Percentiles rank a stretch among this genome's conserved stretches.
phyloP scores from a whole-genome alignment of 192 early-diverging fungal genomes.

The Coemansia sp. region DNA sequence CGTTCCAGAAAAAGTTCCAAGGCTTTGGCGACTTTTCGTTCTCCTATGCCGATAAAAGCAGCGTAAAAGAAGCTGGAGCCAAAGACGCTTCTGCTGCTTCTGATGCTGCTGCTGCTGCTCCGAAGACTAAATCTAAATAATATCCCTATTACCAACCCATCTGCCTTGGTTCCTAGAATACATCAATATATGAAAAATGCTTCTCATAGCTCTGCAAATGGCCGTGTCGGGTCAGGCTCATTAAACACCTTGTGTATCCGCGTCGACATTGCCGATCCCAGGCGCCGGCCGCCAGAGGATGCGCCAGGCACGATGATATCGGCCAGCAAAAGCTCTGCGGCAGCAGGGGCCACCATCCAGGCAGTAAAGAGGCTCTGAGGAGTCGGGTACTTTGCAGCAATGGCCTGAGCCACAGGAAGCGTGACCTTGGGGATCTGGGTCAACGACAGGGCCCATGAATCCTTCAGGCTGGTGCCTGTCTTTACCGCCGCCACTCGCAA shows the following conservation, averaged over 20 bases:
- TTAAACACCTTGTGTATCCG: slow-evolving; percentile 34
- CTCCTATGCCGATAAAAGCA: slow-evolving; percentile 20
- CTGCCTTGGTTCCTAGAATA: too few species aligned
- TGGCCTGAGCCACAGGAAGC: slow-evolving; percentile 29
- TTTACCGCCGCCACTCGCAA: slow-evolving; percentile 23
- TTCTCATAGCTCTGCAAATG: slow-evolving; percentile 27
- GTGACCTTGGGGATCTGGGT: slow-evolving; percentile 48
- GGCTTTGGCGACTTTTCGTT: slow-evolving; percentile 59
- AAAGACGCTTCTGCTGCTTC: neutral
- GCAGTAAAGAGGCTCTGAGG: slow-evolving; percentile 30
- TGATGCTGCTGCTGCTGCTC: too few species aligned
- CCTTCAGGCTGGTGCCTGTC: slow-evolving; percentile 29
- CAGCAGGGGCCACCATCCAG: slow-evolving; percentile 3
- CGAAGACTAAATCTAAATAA: neutral
- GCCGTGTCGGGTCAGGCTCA: slow-evolving; percentile 25
- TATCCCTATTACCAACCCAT: too few species aligned
- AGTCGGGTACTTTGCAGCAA: slow-evolving; percentile 32
- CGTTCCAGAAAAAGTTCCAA: slow-evolving; percentile 81
- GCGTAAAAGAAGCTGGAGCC: too few species aligned
- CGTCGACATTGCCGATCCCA: slow-evolving; percentile 32
- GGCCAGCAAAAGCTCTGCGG: slow-evolving; percentile 30
- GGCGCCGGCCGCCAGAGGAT: slow-evolving; percentile 16
- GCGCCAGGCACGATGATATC: slow-evolving; percentile 18
- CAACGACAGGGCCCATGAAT: slow-evolving; percentile 39
- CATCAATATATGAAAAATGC: neutral